Base-by-base conservation (phyloP, 805 yeast genomes). In the Metschnikowia vanudenii region DNA sequence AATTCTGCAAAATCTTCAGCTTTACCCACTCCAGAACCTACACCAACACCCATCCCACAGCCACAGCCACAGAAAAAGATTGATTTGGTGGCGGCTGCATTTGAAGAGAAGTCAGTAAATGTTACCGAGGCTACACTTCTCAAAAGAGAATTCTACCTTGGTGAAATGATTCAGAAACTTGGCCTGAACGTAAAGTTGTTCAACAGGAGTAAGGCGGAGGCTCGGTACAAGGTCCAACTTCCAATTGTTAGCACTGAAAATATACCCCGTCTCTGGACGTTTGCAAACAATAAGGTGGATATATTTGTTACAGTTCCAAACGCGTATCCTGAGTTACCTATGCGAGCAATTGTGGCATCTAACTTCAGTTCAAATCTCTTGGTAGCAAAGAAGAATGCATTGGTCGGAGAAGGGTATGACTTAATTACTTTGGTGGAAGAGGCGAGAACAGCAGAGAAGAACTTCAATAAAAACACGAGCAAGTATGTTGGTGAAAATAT, bases 301-400 rank as follows among this genome's bases (percentile, higher is more conserved):
- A 35, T 71, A 16, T 54, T 69, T 47, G 37, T 72, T 9, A 50
- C 58, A 1, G 61, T 72, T 14, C 76, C 75, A 1, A 56, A 49
- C 2, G 49, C 57, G 31, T 71, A 67, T 43, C 76, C 76, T 1
- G 54, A 60, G n/a, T 26, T 44, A 1, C 46, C 53, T 3, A 46
- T 62, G 1, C 44, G 46, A 10, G 50, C 69, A 9, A 56, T 54
- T 17, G 50, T 69, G 3, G 64, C 68, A 9, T 55, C 60, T 33
- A 67, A 60, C 51, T 67, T 62, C 60, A 64, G 64, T 43, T 58
- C 60, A 39, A 63, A 63, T 47, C 54, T 64, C 19, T 53, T 66
- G 34, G 50, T 63, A 11, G 64, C 65, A 32, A 54, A 59, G 45
- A 53, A 49, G 35, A 50, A 42, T 37, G 41, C 42, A 12, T 46